These are phyloP conservation scores for Trametes versicolor DNA, from an alignment of 1,284 basidiomycete species.

Conservation along the genomic window DNA sequence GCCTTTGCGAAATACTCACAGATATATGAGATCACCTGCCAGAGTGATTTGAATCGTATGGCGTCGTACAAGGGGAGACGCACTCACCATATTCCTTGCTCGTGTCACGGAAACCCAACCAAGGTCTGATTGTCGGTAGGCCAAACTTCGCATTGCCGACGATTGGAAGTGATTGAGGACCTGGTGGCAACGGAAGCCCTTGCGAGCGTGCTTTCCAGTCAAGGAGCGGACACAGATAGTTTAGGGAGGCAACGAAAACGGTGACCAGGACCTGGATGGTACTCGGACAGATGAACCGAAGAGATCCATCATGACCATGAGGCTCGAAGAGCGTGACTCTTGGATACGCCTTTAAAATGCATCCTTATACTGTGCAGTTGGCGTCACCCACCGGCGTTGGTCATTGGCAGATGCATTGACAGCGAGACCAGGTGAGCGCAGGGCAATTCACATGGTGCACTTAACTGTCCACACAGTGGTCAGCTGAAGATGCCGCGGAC, in stretches of 20 bases:
- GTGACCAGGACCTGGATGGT: neutral
- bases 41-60: neutral
- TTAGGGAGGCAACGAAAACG: neutral
- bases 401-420: neutral
- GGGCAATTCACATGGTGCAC: neutral
- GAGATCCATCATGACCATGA: neutral
- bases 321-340: neutral
- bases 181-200: conserved; percentile 1
- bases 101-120: neutral
- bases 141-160: conserved; percentile 2
- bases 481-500: neutral
- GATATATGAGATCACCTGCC: conserved; percentile 3
- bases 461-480: neutral
- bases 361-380: neutral
- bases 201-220: neutral
- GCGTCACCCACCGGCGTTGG: neutral
- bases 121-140: neutral
- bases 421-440: neutral
- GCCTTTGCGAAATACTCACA: neutral
- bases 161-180: neutral
- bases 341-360: too few species aligned
- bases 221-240: neutral
- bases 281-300: neutral
- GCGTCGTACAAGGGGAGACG: neutral
- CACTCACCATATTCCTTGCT: neutral